Base-by-base conservation (phyloP, 1,284 basidiomycete genomes). In the Uromyces viciae-fabae region DNA sequence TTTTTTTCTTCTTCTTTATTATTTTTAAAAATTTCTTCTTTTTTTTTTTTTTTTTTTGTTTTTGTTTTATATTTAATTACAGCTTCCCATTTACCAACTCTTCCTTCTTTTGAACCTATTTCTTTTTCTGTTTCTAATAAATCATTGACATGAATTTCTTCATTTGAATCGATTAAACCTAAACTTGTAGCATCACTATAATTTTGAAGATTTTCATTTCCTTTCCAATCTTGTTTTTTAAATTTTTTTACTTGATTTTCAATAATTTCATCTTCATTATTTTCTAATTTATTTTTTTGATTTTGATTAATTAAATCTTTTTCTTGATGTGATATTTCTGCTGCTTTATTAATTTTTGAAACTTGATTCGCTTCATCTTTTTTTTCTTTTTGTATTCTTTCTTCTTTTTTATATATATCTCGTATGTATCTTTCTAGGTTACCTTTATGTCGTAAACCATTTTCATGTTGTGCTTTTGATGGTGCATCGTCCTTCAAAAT, bases 401-500 rank as follows among this genome's bases (percentile, higher is more conserved):
- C 93, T 4, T 94, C 92, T n/a, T 91, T 88, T 88, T 96, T 96
- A 89, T 99, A 99, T 40, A 98, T 89, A 58, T 92, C 91, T 58
- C 94, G 89, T 75, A 99, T 93, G 86, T 92, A 96, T 11, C 95
- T 90, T 85, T 98, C 95, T 82, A 93, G 91, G 86, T 94, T 97
- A 69, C 94, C 94, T 86, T 97, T 93, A 88, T 99, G 97, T 68
- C 94, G 91, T 72, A 96, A 87, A 62, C 97, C 97, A 82, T 90
- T 92, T 87, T 99, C 97, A 86, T 99, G 97, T 82, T 95, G 94
- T 82, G 90, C 89, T 75, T 93, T 90, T 1, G 96, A 98, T 85
- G 89, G 85, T 7, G 83, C 69, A 66, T 84, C 84, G 79, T 83
- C 75, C 75, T 84, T 82, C 69, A 28, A 9, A 52, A 4, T n/a